These are phyloP conservation scores for Cyanidioschyzon merolae DNA, from an alignment of 23 red algal species.

Conservation along the genomic window DNA sequence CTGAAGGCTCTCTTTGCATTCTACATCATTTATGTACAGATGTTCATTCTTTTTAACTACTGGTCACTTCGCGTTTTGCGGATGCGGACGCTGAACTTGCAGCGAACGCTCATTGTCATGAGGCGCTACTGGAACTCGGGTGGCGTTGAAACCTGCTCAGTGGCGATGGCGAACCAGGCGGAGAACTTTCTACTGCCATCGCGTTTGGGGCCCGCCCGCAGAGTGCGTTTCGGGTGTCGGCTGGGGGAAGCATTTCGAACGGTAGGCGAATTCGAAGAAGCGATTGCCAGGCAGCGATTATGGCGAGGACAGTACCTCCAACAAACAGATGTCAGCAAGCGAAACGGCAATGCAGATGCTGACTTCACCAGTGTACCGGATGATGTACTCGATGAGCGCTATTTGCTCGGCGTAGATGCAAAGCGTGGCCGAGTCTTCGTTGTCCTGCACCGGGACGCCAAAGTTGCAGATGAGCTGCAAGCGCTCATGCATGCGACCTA, in stretches of 20 bases:
- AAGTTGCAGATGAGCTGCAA: conserved; percentile 24
- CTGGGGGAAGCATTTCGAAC: not conserved
- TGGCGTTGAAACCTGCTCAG: conserved; percentile 9
- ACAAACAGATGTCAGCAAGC: not conserved
- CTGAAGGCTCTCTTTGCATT: not conserved
- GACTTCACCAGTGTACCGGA: not conserved
- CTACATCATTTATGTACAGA: conserved; percentile 10
- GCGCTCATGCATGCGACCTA: conserved; percentile 29
- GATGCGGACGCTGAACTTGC: conserved; percentile 25
- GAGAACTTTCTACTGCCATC: conserved; percentile 27
- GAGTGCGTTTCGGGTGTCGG: conserved; percentile 11
- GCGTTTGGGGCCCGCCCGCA: not conserved
- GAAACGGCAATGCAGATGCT: not conserved
- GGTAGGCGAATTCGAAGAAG: not conserved
- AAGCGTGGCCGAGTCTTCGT: conserved; percentile 1
- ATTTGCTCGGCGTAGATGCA: not conserved
- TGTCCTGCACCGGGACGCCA: conserved; percentile 21
- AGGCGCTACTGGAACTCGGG: conserved; percentile 26
- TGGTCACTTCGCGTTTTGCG: conserved; percentile 17
- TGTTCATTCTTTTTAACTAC: conserved; percentile 21
- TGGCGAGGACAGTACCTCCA: conserved; percentile 1
- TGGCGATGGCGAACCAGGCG: conserved; percentile 10
- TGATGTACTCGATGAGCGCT: not conserved
- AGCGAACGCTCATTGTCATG: conserved; percentile 16
- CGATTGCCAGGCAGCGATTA: conserved; percentile 13